phyloP scores from a whole-genome alignment of 1,284 basidiomycete species.

The Naganishia albida region DNA sequence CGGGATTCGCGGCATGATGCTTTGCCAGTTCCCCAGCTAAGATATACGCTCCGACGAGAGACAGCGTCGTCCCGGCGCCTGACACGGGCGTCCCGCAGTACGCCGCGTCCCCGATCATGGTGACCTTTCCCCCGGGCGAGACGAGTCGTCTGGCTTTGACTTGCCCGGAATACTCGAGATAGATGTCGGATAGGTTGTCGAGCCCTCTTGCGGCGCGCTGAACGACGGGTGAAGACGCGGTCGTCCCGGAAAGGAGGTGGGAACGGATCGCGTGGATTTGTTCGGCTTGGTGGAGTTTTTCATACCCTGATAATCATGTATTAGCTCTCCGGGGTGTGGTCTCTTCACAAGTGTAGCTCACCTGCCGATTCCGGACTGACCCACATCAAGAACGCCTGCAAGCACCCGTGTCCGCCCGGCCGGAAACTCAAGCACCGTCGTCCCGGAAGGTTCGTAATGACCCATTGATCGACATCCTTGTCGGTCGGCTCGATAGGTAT shows the following conservation, averaged over 20 bases:
- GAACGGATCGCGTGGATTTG: constrained; percentile 5
- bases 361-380: neutral
- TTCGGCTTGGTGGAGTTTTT: constrained; percentile 1
- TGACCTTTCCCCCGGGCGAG: constrained; percentile 30
- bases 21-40: constrained; percentile 40
- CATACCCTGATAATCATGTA: constrained; percentile 4
- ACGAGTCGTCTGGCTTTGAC: constrained; percentile 32
- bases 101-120: constrained; percentile 40
- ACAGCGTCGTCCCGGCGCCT: constrained; percentile 39
- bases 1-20: neutral
- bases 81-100: constrained; percentile 39
- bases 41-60: constrained; percentile 39
- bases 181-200: constrained; percentile 37
- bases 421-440: constrained; percentile 10
- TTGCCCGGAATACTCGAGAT: constrained; percentile 39
- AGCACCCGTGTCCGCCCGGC: neutral
- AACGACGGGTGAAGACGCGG: neutral
- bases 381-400: constrained; percentile 10
- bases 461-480: neutral
- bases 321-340: too few relatives aligned
- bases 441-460: constrained; percentile 16
- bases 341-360: too few relatives aligned
- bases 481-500: constrained; percentile 12
- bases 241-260: neutral
- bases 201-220: constrained; percentile 24